Conservation (phyloP, 2,329 filamentous ascomycete species). For the Trichoderma arundinaceum region DNA sequence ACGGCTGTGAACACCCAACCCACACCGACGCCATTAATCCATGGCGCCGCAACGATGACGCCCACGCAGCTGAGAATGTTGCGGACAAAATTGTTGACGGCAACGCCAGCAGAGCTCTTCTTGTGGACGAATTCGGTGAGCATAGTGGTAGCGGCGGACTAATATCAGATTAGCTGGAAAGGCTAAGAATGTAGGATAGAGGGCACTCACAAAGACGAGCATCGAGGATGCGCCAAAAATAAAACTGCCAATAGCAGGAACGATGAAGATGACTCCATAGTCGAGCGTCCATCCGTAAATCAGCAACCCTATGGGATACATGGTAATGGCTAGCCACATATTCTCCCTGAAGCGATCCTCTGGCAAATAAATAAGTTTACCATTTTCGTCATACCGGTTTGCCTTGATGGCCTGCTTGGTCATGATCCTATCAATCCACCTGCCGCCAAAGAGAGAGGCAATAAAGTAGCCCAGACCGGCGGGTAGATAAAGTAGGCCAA, state of each 20-base stretch:
- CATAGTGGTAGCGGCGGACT: slow-evolving; percentile 75
- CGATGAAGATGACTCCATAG: slow-evolving; percentile 68
- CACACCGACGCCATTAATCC: slow-evolving; percentile 72
- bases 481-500: slow-evolving; percentile 80
- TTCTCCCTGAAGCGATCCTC: slow-evolving; percentile 87
- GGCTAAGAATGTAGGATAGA: background rate
- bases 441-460: slow-evolving; percentile 35
- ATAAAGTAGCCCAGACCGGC: slow-evolving; percentile 69
- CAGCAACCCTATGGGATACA: slow-evolving; percentile 73
- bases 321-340: slow-evolving; percentile 72
- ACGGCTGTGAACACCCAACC: slow-evolving; percentile 75
- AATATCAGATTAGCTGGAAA: background rate
- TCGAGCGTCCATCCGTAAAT: slow-evolving; percentile 79
- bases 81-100: slow-evolving; percentile 79
- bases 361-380: slow-evolving; percentile 70
- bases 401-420: slow-evolving; percentile 73
- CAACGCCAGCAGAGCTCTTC: slow-evolving; percentile 73
- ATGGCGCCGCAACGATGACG: slow-evolving; percentile 70
- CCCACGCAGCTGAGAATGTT: slow-evolving; percentile 80
- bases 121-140: slow-evolving; percentile 82
- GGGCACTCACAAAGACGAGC: slow-evolving; percentile 69
- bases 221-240: slow-evolving; percentile 79
- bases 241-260: slow-evolving; percentile 68
- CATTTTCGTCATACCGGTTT: slow-evolving; percentile 69
- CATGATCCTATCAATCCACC: slow-evolving; percentile 85